Conservation (phyloP, 2,329 filamentous ascomycete species). For the Penicillium sp. region DNA sequence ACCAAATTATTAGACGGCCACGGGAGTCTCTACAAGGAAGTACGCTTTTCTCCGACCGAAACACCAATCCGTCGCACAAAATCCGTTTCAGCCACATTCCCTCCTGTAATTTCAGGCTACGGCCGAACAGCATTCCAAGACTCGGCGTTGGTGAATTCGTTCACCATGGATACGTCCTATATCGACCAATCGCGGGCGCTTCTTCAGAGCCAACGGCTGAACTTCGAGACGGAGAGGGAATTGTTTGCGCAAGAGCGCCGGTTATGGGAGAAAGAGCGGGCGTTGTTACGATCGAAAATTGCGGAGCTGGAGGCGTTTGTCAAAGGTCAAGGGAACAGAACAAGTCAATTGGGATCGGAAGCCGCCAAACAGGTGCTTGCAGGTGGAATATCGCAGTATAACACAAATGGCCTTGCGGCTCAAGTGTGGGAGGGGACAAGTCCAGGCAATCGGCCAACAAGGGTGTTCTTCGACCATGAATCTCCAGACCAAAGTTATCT, state of each 20-base stretch:
- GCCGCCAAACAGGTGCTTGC: constrained; percentile 15
- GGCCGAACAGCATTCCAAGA: constrained; percentile 19
- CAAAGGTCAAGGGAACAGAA: constrained; percentile 18
- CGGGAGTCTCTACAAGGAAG: constrained; percentile 42
- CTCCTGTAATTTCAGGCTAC: constrained; percentile 30
- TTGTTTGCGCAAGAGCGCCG: constrained; percentile 46
- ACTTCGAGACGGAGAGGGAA: constrained; percentile 43
- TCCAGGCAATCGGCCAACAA: constrained; percentile 41
- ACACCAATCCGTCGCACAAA: constrained; percentile 40
- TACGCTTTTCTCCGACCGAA: constrained; percentile 43
- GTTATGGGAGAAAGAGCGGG: constrained; percentile 47
- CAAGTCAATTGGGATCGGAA: constrained; percentile 6
- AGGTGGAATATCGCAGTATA: constrained; percentile 13
- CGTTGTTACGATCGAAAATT: constrained; percentile 44
- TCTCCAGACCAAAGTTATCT: constrained; percentile 27
- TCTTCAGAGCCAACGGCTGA: constrained; percentile 39
- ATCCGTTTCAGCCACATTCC: constrained; percentile 41
- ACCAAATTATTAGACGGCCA: constrained; percentile 34
- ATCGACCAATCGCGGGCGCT: constrained; percentile 45
- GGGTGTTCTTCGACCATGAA: constrained; percentile 44
- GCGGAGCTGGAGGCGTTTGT: constrained; percentile 41
- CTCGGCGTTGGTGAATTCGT: constrained; percentile 16
- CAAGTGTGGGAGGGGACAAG: constrained; percentile 49
- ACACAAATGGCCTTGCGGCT: constrained; percentile 17
- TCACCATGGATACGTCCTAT: constrained; percentile 37